Percentiles rank a stretch among this genome's conserved stretches.
phyloP scores from a whole-genome alignment of 805 yeast species.

The Jamesozyma piceae region DNA sequence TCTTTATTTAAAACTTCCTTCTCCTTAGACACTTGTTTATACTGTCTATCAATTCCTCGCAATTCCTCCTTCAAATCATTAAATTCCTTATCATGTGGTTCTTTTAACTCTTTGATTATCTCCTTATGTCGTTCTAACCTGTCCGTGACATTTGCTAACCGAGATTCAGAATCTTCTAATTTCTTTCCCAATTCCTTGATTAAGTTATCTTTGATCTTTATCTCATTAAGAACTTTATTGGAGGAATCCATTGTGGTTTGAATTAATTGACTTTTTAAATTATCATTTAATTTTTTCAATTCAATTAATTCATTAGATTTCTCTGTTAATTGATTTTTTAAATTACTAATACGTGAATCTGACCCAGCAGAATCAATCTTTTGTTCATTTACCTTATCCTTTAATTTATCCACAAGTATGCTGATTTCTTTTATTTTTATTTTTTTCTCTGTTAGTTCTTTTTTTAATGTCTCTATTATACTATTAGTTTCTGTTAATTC shows the following conservation, averaged over 20 bases:
- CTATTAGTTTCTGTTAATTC: neutral
- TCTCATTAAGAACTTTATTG: slow-evolving; percentile 3
- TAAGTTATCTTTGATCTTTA: slow-evolving; percentile 1
- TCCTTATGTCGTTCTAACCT: neutral
- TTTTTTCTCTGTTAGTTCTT: neutral
- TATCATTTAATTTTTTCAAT: neutral
- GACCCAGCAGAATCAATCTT: neutral
- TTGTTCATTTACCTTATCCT: neutral
- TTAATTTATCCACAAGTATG: neutral
- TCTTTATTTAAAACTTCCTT: neutral
- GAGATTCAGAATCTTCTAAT: neutral
- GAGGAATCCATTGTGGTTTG: slow-evolving; percentile 1
- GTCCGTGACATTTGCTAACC: neutral
- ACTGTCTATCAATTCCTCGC: neutral
- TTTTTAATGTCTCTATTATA: neutral
- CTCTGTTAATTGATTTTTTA: neutral
- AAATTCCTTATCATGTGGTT: slow-evolving; percentile 13
- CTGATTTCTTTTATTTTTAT: neutral
- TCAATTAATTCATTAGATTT: neutral
- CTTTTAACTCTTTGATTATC: slow-evolving; percentile 5
- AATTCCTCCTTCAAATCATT: slow-evolving; percentile 9
- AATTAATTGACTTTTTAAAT: slow-evolving; percentile 3
- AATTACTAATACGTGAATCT: neutral
- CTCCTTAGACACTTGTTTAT: neutral
- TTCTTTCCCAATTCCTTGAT: slow-evolving; percentile 5